phyloP scores from a whole-genome alignment of 305 asterid genomes.

The Lippia alba region DNA sequence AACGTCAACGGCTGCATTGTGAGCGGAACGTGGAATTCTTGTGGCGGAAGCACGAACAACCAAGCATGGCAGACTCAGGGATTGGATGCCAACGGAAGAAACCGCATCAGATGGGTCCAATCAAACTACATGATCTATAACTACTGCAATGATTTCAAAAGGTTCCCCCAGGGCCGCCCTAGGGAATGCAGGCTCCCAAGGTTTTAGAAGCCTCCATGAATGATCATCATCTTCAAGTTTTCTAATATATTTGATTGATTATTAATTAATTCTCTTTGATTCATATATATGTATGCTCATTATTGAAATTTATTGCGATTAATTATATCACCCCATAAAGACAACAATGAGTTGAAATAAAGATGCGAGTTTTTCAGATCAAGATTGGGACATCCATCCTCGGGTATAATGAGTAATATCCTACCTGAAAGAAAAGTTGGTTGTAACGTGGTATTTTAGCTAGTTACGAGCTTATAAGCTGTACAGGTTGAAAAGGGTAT shows the following conservation, averaged over 20 bases:
- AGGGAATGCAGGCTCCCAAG: conserved; percentile 47
- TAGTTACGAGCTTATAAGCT: too few relatives aligned
- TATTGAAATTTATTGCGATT: not conserved
- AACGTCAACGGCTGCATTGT: conserved; percentile 49
- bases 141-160: conserved; percentile 55
- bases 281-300: not conserved
- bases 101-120: conserved; percentile 40
- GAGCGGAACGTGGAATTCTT: conserved; percentile 38
- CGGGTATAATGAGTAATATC: too few relatives aligned
- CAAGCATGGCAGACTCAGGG: conserved; percentile 58
- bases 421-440: too few relatives aligned
- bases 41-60: conserved; percentile 27
- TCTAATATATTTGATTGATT: not conserved
- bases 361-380: too few relatives aligned
- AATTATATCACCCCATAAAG: not conserved
- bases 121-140: conserved; percentile 57
- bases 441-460: too few relatives aligned
- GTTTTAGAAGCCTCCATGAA: conserved; percentile 27
- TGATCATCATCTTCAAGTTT: not conserved
- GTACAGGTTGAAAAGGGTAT: too few relatives aligned
- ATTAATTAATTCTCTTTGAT: not conserved
- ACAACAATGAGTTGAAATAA: too few relatives aligned
- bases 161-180: conserved; percentile 62
- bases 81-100: conserved; percentile 49
- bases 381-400: too few relatives aligned